Conservation (phyloP, 1,284 basidiomycete species). For the Irpex lacteus region DNA sequence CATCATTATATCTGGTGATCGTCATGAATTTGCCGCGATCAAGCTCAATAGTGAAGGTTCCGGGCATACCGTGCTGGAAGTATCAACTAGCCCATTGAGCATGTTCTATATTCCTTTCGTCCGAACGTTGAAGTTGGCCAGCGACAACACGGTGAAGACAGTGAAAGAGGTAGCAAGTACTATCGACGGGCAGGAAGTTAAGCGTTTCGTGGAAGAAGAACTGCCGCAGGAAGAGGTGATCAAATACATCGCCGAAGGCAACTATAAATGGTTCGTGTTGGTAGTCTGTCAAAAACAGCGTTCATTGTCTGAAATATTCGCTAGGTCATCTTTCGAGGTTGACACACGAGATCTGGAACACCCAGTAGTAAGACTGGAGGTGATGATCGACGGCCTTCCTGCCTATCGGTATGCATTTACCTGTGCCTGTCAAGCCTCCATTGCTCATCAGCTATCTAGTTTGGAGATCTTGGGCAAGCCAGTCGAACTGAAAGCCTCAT, state of each 20-base stretch:
- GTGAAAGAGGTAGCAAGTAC: slow-evolving; percentile 26
- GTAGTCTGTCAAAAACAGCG: not conserved
- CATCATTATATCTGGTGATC: slow-evolving; percentile 66
- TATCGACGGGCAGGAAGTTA: slow-evolving; percentile 18
- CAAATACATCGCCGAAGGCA: slow-evolving; percentile 62
- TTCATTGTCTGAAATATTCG: not conserved
- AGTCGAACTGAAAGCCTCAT: slow-evolving; percentile 40
- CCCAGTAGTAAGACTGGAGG: slow-evolving; percentile 56
- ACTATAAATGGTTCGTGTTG: slow-evolving; percentile 54
- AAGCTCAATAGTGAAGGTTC: slow-evolving; percentile 48
- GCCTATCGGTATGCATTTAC: slow-evolving; percentile 51
- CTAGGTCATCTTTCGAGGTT: slow-evolving; percentile 70
- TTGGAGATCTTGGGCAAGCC: slow-evolving; percentile 48
- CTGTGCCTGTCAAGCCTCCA: not conserved
- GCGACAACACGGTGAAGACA: slow-evolving; percentile 39
- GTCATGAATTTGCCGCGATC: slow-evolving; percentile 80
- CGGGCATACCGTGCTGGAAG: slow-evolving; percentile 42
- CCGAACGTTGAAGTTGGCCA: slow-evolving; percentile 44
- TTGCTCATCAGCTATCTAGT: slow-evolving; percentile 25
- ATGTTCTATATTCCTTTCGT: slow-evolving; percentile 71
- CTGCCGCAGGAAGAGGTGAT: slow-evolving; percentile 62
- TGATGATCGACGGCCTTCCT: slow-evolving; percentile 63
- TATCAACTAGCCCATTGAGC: slow-evolving; percentile 66
- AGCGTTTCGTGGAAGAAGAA: slow-evolving; percentile 30
- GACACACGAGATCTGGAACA: slow-evolving; percentile 59